These are phyloP conservation scores for Carex kokanica DNA, from an alignment of 176 grass and related monocot species.

Conservation along the genomic window DNA sequence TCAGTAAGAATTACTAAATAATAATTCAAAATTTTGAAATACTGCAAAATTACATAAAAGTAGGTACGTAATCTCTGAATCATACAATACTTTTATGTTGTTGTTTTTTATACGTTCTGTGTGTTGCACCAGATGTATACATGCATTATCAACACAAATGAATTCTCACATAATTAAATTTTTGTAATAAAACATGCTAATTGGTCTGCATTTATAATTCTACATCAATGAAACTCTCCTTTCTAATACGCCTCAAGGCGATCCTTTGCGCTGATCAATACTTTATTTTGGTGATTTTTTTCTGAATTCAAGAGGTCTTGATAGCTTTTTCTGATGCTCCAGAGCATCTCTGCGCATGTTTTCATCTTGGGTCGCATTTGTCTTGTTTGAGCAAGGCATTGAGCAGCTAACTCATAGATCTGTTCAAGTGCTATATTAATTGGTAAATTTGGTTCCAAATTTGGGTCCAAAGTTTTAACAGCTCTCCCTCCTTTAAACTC, in stretches of 20 bases:
- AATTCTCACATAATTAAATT: background rate
- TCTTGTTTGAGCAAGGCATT: constrained; percentile 26
- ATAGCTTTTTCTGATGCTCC: constrained; percentile 31
- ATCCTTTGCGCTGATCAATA: background rate
- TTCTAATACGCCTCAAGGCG: background rate
- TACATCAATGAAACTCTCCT: background rate
- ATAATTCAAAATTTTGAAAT: no score
- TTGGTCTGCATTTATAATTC: background rate
- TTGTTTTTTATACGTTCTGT: no score
- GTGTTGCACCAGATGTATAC: background rate
- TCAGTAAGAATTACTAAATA: no score
- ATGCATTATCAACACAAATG: background rate
- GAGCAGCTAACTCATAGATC: constrained; percentile 27
- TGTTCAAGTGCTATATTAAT: constrained; percentile 29
- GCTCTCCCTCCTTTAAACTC: constrained; percentile 30
- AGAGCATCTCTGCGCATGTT: constrained; percentile 32
- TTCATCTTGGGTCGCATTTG: constrained; percentile 29
- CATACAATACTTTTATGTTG: no score
- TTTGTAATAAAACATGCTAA: background rate
- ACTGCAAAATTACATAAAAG: no score
- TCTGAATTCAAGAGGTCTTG: constrained; percentile 1
- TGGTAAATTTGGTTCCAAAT: constrained; percentile 23
- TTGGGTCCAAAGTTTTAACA: constrained; percentile 34
- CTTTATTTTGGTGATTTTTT: background rate
- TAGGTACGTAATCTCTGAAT: no score